Conservation (phyloP, 2,329 filamentous ascomycete genomes). For the Drechmeria coniospora region DNA sequence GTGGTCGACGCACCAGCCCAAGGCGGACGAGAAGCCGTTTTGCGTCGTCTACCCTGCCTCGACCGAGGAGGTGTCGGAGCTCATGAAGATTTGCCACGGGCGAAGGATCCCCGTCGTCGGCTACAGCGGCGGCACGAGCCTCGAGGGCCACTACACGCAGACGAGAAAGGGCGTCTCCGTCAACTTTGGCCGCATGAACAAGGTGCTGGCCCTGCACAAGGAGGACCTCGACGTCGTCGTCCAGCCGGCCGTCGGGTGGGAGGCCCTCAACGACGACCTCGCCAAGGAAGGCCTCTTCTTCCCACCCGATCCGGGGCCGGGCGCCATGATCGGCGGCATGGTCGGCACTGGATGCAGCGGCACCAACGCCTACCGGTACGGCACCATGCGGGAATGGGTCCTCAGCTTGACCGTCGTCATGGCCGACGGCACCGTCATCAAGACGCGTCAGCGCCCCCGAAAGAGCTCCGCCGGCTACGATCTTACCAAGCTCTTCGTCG, state of each 20-base stretch:
- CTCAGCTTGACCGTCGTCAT: conserved; percentile 74
- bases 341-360: conserved; percentile 59
- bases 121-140: conserved; percentile 74
- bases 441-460: conserved; percentile 72
- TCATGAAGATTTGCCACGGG: conserved; percentile 79
- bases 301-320: conserved; percentile 79
- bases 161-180: conserved; percentile 73
- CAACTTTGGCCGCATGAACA: conserved; percentile 76
- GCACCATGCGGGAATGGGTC: conserved; percentile 93
- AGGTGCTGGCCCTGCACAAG: conserved; percentile 61
- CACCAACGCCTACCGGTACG: conserved; percentile 84
- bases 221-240: conserved; percentile 63
- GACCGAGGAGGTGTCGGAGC: conserved; percentile 69
- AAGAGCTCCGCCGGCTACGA: conserved; percentile 91
- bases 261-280: conserved; percentile 66
- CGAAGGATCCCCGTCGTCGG: conserved; percentile 72
- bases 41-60: conserved; percentile 61
- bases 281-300: conserved; percentile 68
- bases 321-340: conserved; percentile 86
- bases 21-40: conserved; percentile 37
- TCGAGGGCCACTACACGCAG: conserved; percentile 79
- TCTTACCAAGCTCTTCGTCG: conserved; percentile 76
- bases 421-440: conserved; percentile 79
- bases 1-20: conserved; percentile 44
- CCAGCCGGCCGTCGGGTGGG: conserved; percentile 76